Percentiles rank a stretch among this genome's conserved stretches.
Conservation (phyloP, 306 rosid species). For the Carpinus fangiana region DNA sequence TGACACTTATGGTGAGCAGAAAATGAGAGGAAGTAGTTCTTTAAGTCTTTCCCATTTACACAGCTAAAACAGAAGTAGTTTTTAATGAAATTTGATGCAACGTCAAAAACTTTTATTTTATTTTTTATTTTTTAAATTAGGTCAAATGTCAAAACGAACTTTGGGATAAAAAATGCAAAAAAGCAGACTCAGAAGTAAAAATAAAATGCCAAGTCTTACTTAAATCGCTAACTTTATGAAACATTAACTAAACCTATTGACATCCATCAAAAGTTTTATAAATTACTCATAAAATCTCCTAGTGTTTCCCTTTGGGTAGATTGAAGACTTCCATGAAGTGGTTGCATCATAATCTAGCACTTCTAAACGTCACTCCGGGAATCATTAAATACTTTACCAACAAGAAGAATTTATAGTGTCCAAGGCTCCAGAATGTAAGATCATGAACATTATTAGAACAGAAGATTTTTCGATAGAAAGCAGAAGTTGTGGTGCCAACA, state of each 20-base stretch:
- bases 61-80: not conserved
- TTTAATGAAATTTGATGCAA: not conserved
- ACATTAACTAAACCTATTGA: not conserved
- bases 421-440: not conserved
- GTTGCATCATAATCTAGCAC: not conserved
- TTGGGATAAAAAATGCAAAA: not conserved
- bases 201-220: not conserved
- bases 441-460: not conserved
- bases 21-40: not conserved
- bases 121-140: not conserved
- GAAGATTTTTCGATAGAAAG: not conserved
- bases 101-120: not conserved
- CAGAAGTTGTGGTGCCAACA: not conserved
- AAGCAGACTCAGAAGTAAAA: constrained; percentile 10
- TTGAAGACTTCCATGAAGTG: not conserved
- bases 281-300: not conserved
- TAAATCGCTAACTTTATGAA: too few relatives aligned
- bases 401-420: not conserved
- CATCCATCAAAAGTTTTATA: not conserved
- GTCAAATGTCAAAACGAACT: not conserved
- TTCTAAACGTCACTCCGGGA: not conserved
- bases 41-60: not conserved
- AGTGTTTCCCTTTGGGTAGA: not conserved
- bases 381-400: not conserved
- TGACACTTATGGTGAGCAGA: not conserved